Conservation (phyloP, 1,284 basidiomycete genomes). For the Fomitopsis betulina region DNA sequence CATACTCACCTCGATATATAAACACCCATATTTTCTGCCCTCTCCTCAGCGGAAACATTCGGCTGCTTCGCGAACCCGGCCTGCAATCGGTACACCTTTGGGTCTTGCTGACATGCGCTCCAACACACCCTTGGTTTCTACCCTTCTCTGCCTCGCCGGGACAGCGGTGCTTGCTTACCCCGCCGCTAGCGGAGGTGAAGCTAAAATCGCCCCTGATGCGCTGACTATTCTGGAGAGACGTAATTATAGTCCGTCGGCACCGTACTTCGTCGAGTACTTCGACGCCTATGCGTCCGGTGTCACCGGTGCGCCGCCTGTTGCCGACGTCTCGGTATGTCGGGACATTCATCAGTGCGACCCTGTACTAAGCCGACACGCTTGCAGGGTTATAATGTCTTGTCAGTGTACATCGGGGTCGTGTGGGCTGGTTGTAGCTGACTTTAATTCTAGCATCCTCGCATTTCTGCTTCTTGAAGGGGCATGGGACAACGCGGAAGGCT, state of each 20-base stretch:
- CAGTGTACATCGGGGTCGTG: conserved; percentile 9
- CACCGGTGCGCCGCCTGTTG: conserved; percentile 33
- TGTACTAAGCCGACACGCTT: not conserved
- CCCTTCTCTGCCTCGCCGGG: not conserved
- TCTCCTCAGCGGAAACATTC: not conserved
- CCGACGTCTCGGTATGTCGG: conserved; percentile 30
- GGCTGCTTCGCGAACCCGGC: not conserved
- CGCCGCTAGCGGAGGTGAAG: not conserved
- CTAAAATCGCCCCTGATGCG: not conserved
- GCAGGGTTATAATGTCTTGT: conserved; percentile 47
- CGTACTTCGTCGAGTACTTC: conserved; percentile 39
- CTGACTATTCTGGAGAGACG: not conserved
- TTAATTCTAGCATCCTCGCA: conserved; percentile 30
- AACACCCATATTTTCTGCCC: not conserved
- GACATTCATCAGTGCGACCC: not conserved
- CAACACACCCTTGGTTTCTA: not conserved
- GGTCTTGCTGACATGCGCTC: not conserved
- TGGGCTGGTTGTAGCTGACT: not conserved
- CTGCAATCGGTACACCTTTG: not conserved
- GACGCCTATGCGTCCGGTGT: conserved; percentile 34
- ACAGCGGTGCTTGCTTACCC: not conserved
- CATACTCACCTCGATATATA: not conserved
- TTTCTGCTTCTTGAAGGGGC: conserved; percentile 39
- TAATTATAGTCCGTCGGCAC: conserved; percentile 23
- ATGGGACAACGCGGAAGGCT: conserved; percentile 40